These are phyloP conservation scores for Solanum neorickii DNA, from an alignment of 257 asterid genomes.

Conservation along the genomic window DNA sequence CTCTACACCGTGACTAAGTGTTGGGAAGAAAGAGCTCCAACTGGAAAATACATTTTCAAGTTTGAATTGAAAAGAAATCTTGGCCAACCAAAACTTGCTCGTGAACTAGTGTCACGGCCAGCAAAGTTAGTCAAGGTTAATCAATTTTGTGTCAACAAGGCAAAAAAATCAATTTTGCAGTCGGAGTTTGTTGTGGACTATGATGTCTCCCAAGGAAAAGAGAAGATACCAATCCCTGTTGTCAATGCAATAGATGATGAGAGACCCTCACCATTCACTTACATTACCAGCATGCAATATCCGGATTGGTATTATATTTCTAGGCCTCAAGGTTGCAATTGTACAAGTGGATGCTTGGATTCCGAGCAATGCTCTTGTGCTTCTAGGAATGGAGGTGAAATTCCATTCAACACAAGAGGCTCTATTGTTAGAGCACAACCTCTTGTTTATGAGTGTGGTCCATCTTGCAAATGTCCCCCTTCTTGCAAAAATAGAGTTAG, in stretches of 20 bases:
- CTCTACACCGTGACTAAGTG: slow-evolving; percentile 14
- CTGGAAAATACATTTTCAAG: slow-evolving; percentile 18
- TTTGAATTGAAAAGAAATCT: slow-evolving; percentile 28
- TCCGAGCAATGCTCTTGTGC: slow-evolving; percentile 19
- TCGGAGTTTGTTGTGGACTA: neutral
- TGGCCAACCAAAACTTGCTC: slow-evolving; percentile 13
- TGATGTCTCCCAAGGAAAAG: slow-evolving; percentile 38
- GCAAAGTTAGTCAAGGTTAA: neutral
- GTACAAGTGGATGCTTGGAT: slow-evolving; percentile 32
- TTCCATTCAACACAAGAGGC: slow-evolving; percentile 36
- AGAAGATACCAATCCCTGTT: slow-evolving; percentile 16
- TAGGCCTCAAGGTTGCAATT: slow-evolving; percentile 16
- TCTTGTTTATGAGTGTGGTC: slow-evolving; percentile 40
- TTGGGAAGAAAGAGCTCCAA: slow-evolving; percentile 14
- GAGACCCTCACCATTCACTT: slow-evolving; percentile 27
- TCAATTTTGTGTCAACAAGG: neutral
- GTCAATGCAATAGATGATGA: slow-evolving; percentile 26
- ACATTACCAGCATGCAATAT: slow-evolving; percentile 12
- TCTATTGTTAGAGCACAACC: slow-evolving; percentile 3
- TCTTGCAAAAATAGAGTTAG: slow-evolving; percentile 41
- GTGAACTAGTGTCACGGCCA: neutral
- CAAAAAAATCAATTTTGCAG: neutral
- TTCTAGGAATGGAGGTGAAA: slow-evolving; percentile 35
- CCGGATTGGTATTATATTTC: slow-evolving; percentile 13
- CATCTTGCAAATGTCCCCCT: slow-evolving; percentile 41